Evolutionary conservation across 2,329 filamentous ascomycete genomes (phyloP), one percentile per base, ranked within the genome.

Genomic region (Apiospora sp.): DNA sequence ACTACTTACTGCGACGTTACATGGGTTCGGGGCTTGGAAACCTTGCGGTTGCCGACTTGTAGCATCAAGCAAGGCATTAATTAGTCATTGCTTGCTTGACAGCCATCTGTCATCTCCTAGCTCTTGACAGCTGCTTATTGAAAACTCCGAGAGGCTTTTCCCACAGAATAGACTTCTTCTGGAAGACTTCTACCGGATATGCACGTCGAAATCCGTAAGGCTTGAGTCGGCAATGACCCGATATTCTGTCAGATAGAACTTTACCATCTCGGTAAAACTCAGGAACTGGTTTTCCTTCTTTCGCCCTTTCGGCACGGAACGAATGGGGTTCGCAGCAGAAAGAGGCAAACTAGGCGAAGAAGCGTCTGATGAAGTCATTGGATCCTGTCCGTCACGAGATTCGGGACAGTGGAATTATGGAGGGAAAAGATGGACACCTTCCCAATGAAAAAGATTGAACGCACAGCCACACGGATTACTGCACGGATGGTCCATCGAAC

Each of bases 281-380:
- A 64, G 58, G 58, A 24, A 64, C 58, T 64, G n/a, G 34, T 64
- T 13, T 64, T 22, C 37, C 3, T 37, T 22, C 19, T 30, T 51
- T 58, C 51, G 27, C 58, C 41, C 34, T n/a, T 64, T 64, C 58
- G 58, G 58, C 58, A 12, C 34, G 58, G 34, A 12, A 64, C 34
- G 58, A n/a, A 41, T 4, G 58, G 34, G 41, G 22, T 64, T 64
- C 58, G 22, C 34, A 37, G 54, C 54, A n/a, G 27, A 61, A 61
- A 24, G 58, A n/a, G 58, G 58, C 58, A 30, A 48, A 19, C 44
- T 41, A 41, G 37, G 37, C 37, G 37, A 41, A 41, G 37, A 61
- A 41, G 34, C 58, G 14, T 49, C 67, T 46, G 67, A 69, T 69
- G 67, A 69, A 49, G 67, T 69, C 67, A 69, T 69, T 49, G 67